phyloP scores from a whole-genome alignment of 164 flowering plant species.

The Tetrastigma voinierianum region DNA sequence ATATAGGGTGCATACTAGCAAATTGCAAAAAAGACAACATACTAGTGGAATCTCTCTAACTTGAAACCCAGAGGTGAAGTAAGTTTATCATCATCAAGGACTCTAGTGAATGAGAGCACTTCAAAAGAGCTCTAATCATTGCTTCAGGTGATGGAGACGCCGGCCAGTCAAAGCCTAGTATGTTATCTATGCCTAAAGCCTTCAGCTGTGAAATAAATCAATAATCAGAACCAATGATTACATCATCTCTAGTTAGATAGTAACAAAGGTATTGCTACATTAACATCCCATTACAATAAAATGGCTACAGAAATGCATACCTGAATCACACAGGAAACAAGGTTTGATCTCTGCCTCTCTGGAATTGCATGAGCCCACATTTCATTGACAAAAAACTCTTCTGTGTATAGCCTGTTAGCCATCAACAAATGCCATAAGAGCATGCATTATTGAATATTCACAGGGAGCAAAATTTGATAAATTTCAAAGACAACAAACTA shows the following conservation, averaged over 20 bases:
- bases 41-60: constrained; percentile 97
- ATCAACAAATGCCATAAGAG: not conserved
- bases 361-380: constrained; percentile 87
- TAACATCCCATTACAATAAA: not conserved
- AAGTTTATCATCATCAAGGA: constrained; percentile 92
- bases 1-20: too few relatives aligned
- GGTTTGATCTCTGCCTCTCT: constrained; percentile 93
- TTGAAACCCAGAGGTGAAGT: constrained; percentile 96
- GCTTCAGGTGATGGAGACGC: constrained; percentile 92
- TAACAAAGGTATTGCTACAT: not conserved
- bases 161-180: constrained; percentile 97
- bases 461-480: too few relatives aligned
- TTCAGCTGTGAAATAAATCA: constrained; percentile 56
- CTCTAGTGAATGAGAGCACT: constrained; percentile 77
- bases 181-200: constrained; percentile 94
- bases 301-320: constrained; percentile 28
- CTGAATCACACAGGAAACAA: constrained; percentile 88
- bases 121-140: constrained; percentile 95
- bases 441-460: too few relatives aligned
- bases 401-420: constrained; percentile 78
- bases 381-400: constrained; percentile 72
- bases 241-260: not conserved
- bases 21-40: constrained; percentile 19
- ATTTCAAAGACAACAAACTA: too few relatives aligned
- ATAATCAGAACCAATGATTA: constrained; percentile 8